Base-by-base conservation (phyloP, 257 asterid species). In the Echites panduratus region DNA sequence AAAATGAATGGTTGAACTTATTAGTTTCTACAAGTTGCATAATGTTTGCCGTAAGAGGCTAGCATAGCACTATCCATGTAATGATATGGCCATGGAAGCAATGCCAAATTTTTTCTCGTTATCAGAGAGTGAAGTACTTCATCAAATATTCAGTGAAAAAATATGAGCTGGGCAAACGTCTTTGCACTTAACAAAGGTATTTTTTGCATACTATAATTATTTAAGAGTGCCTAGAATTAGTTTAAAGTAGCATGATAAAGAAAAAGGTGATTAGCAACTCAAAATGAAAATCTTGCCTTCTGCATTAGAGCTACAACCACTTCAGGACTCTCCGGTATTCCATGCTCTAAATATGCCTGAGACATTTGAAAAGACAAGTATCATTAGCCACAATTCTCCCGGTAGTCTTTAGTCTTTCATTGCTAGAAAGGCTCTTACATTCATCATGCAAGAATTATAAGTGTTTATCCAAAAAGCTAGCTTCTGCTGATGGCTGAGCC, bases 381-480 rank as follows among this genome's bases (percentile, higher is more conserved):
- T 29, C 7, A 22, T 19, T 52, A 63, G 54, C 24, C 44, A 16
- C 40, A 26, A 0, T 6, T 64, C 20, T 4, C 44, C 63, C 26
- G 0, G 14, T 17, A 61, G 24, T 5, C 26, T n/a, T 26, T 63
- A 9, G 14, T 44, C 47, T 16, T 11, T 10, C 32, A 44, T 41
- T 48, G 40, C 20, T 24, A 49, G 29, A 9, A 73, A 4, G 74
- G 17, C 22, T 76, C 87, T 12, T 83, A 92, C 98, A 79, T 90
- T 90, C 97, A 93, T 90, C 97, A 93, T 93, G 91, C 98, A 93
- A 0, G 97, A 84, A 83, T 93, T 93, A 84, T 93, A 93, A 73
- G 84, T 83, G 82, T 93, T 93, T 75, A 93, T 90, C 98, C 98
- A 93, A 79, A 90, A 93, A 75, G 98, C 96, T 26, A 93, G 93